Evolutionary conservation across 1,139 yeast species (phyloP).

Genomic region (Saccharomyces hybrid): DNA sequence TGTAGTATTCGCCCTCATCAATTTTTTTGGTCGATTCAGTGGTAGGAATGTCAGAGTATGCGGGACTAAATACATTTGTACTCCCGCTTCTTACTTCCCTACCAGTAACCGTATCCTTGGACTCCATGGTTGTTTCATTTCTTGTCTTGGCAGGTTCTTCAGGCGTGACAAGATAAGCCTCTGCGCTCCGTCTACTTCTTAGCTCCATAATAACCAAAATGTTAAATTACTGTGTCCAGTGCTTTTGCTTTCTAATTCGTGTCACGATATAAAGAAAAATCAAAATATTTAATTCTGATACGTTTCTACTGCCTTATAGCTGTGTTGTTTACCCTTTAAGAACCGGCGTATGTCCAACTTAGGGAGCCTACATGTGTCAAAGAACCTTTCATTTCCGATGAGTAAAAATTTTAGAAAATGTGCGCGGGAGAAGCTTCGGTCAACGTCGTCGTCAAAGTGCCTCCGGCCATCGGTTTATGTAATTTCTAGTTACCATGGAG

Average conservation of each 20-base stretch:
- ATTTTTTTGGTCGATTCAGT: neutral
- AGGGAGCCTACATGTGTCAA: conserved; percentile 1
- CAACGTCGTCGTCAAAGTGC: neutral
- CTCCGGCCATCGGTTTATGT: neutral
- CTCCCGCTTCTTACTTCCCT: neutral
- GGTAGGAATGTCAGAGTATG: neutral
- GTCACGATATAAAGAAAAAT: neutral
- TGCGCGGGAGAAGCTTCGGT: conserved; percentile 1
- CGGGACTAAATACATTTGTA: neutral
- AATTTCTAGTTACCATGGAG: neutral
- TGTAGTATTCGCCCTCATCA: neutral
- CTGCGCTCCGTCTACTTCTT: neutral
- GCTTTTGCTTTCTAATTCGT: neutral
- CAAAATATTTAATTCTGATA: neutral
- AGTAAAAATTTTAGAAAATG: neutral
- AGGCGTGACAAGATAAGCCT: conserved; percentile 6
- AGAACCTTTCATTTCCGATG: conserved; percentile 1
- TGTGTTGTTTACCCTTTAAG: neutral
- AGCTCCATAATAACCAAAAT: neutral
- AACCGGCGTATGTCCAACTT: neutral
- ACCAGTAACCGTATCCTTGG: neutral
- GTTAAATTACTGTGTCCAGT: neutral
- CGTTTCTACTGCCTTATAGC: neutral
- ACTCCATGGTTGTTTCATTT: neutral
- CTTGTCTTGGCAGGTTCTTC: conserved; percentile 6